A percentile compares a stretch with the other conserved stretches of the same genome.
Evolutionary conservation across 805 yeast species (phyloP).

Genomic region (Cyberlindnera lachancei): DNA sequence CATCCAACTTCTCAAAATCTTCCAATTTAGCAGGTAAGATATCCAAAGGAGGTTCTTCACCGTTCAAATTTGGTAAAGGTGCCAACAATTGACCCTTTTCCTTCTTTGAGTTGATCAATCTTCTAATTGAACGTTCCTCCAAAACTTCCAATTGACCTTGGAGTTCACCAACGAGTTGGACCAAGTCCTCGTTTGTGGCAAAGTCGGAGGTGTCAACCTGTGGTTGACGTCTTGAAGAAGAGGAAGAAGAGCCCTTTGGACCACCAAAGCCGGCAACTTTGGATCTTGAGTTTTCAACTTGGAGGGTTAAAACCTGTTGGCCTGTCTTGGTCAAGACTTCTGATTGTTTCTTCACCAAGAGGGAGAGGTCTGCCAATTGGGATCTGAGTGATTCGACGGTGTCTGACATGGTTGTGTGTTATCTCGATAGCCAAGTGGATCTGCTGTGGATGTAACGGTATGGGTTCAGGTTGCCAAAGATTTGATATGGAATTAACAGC

Average conservation of each 20-base stretch:
- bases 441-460: too few species aligned
- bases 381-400: slow-evolving; percentile 9
- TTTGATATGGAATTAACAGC: too few species aligned
- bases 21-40: slow-evolving; percentile 52
- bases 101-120: slow-evolving; percentile 58
- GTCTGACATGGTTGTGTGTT: slow-evolving; percentile 10
- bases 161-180: slow-evolving; percentile 80
- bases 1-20: slow-evolving; percentile 41
- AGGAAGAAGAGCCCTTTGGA: slow-evolving; percentile 9
- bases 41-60: slow-evolving; percentile 50
- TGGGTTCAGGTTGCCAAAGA: too few species aligned
- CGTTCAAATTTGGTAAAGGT: slow-evolving; percentile 72
- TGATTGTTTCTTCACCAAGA: slow-evolving; percentile 57
- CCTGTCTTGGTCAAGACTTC: slow-evolving; percentile 69
- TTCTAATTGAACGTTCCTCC: slow-evolving; percentile 69
- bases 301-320: slow-evolving; percentile 63
- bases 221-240: slow-evolving; percentile 5
- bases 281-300: slow-evolving; percentile 45
- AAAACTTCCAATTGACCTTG: slow-evolving; percentile 78
- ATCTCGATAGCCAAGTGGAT: too few species aligned
- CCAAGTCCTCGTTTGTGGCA: slow-evolving; percentile 77
- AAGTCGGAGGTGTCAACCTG: slow-evolving; percentile 43
- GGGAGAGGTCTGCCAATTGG: slow-evolving; percentile 44
- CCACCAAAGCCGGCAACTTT: slow-evolving; percentile 26
- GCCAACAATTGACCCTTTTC: slow-evolving; percentile 41